Evolutionary conservation across 805 yeast species (phyloP).

Genomic region (Suhomyces pyralidae): DNA sequence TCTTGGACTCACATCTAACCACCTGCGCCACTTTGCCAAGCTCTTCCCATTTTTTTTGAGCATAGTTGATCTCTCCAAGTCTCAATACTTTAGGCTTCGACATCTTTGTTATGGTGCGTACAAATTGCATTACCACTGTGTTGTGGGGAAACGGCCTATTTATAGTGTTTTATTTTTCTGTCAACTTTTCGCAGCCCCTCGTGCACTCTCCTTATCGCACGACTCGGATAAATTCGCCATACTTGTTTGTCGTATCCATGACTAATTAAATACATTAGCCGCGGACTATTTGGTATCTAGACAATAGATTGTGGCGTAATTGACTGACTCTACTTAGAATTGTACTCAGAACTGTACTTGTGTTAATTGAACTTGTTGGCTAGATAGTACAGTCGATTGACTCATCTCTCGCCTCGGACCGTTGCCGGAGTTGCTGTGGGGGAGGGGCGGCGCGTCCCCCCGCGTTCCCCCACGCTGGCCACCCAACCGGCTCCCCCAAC

Average conservation of each 20-base stretch:
- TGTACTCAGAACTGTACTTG: no score
- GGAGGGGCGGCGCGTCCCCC: neutral
- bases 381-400: no score
- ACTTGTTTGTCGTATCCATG: neutral
- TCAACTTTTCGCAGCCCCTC: neutral
- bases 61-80: slow-evolving; percentile 59
- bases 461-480: neutral
- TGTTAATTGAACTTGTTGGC: no score
- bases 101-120: neutral
- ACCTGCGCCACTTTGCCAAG: slow-evolving; percentile 43
- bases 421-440: neutral
- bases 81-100: slow-evolving; percentile 36
- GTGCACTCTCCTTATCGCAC: neutral
- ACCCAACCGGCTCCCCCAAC: neutral
- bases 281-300: neutral
- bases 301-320: neutral
- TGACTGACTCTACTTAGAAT: no score
- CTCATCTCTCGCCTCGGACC: neutral
- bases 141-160: neutral
- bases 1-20: slow-evolving; percentile 31
- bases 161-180: neutral
- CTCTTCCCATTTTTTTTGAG: slow-evolving; percentile 64
- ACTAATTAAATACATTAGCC: neutral
- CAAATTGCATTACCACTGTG: neutral
- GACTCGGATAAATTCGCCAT: neutral